Evolutionary conservation across 441 rosid genomes (phyloP).

Genomic region (Pelargonium australe): DNA sequence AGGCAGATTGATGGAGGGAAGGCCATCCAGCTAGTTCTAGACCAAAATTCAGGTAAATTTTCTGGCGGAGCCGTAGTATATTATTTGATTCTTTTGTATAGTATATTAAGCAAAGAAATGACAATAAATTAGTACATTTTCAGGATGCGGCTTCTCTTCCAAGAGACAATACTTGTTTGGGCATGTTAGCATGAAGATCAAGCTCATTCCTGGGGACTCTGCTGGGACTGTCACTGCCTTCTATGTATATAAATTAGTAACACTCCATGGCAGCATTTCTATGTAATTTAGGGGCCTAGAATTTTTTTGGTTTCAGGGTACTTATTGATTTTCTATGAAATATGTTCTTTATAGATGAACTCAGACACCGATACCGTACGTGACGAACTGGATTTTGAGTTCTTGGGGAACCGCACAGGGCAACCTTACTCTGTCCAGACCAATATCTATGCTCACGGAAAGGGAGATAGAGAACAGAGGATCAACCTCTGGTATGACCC

Average conservation of each 20-base stretch:
- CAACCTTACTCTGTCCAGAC: conserved; percentile 25
- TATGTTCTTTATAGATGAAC: not conserved
- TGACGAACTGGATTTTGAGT: conserved; percentile 25
- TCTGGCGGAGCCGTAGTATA: too few species aligned
- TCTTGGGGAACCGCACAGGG: conserved; percentile 22
- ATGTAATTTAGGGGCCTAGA: too few species aligned
- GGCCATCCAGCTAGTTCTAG: conserved; percentile 6
- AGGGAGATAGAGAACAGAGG: conserved; percentile 20
- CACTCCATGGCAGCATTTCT: not conserved
- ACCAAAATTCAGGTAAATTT: not conserved
- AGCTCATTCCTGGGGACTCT: conserved; percentile 64
- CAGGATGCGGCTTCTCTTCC: conserved; percentile 69
- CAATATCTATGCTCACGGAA: conserved; percentile 20
- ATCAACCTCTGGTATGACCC: conserved; percentile 27
- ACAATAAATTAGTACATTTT: not conserved
- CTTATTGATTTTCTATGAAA: not conserved
- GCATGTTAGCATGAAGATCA: conserved; percentile 62
- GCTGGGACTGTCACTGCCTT: conserved; percentile 76
- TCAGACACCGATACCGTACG: conserved; percentile 13
- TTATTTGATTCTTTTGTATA: too few species aligned
- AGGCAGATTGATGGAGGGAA: not conserved
- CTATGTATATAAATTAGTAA: conserved; percentile 32
- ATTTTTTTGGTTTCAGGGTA: not conserved
- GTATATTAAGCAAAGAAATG: too few species aligned
- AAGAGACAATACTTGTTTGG: conserved; percentile 50